A percentile compares a stretch with the other conserved stretches of the same genome.
These are phyloP conservation scores for Suhomyces bribrorum DNA, from an alignment of 1,139 yeast genomes.

Conservation along the genomic window DNA sequence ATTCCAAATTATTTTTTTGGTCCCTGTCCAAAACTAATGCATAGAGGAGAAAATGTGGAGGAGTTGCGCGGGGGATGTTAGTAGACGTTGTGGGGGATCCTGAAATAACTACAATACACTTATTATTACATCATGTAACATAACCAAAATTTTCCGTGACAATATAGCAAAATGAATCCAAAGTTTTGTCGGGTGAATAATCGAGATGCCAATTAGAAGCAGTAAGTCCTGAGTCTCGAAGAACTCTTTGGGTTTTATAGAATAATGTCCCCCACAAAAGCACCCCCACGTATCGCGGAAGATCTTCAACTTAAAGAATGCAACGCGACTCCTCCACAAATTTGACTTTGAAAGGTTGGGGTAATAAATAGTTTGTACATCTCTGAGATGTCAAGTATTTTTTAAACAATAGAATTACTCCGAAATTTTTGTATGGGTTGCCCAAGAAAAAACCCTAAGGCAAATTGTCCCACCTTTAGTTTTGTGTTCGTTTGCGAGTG, in stretches of 20 bases:
- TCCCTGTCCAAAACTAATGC: neutral
- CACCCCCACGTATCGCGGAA: conserved; percentile 1
- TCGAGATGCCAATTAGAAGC: too few species aligned
- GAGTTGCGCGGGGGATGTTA: neutral
- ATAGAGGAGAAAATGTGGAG: neutral
- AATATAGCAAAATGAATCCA: too few species aligned
- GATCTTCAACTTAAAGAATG: neutral
- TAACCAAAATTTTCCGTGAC: neutral
- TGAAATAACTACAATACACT: neutral
- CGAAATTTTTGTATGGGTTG: too few species aligned
- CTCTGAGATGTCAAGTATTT: neutral
- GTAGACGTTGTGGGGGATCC: neutral
- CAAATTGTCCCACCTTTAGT: too few species aligned
- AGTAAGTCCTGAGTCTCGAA: too few species aligned
- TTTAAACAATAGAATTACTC: neutral
- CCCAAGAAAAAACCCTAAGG: too few species aligned
- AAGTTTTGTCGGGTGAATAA: too few species aligned
- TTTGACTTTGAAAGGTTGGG: neutral
- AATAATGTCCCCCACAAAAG: too few species aligned
- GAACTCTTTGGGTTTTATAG: too few species aligned
- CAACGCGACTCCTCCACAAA: neutral
- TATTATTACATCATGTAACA: too few species aligned
- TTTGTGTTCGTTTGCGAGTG: too few species aligned
- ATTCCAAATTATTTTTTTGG: neutral
- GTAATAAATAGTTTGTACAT: neutral